Evolutionary conservation across 306 rosid species (phyloP), one percentile per base, ranked within the genome.

Genomic region (Sophora flavescens): DNA sequence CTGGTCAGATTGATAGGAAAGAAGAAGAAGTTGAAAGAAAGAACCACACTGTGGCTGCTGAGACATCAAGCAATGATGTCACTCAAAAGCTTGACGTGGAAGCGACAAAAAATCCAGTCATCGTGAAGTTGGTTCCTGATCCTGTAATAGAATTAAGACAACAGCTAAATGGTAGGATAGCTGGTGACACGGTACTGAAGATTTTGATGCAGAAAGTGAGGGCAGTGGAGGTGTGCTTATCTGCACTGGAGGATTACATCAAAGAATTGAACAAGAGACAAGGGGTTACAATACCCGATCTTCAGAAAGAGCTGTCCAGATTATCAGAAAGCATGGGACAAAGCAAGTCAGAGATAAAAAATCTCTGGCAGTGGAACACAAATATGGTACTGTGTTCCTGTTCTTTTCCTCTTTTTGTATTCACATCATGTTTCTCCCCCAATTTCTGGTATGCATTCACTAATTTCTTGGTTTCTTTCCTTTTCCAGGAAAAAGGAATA

Each of bases 181-280:
- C 94, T 10, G 86, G 98, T 39, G 98, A 93, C 80, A 87, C 90
- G 67, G 93, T 93, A 54, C 87, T 93, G 76, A 93, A 87, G 93
- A 93, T 93, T 83, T 86, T 93, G 91, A 90, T 91, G 96, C 94
- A 93, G 84, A 93, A 91, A 78, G 93, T 93, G 76, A 86, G 86
- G 78, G 82, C 93, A 39, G 84, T 89, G 38, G 98, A 91, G 78
- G 77, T 86, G 67, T 89, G 88, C 78, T 85, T 93, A 77, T 86
- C 97, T 12, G 86, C 86, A 42, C 56, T 93, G 33, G 97, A 91
- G 84, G 87, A 87, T 42, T 86, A 83, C 64, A 68, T 86, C 83
- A 90, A 91, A 82, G 98, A 91, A 77, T 72, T 87, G 80, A 88
- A 86, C 70, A 81, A 76, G 61, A 89, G 80, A 81, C 93, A 84